Evolutionary conservation across 2,329 filamentous ascomycete species (phyloP), one percentile per base, ranked within the genome.

Genomic region (Fusarium sp.): DNA sequence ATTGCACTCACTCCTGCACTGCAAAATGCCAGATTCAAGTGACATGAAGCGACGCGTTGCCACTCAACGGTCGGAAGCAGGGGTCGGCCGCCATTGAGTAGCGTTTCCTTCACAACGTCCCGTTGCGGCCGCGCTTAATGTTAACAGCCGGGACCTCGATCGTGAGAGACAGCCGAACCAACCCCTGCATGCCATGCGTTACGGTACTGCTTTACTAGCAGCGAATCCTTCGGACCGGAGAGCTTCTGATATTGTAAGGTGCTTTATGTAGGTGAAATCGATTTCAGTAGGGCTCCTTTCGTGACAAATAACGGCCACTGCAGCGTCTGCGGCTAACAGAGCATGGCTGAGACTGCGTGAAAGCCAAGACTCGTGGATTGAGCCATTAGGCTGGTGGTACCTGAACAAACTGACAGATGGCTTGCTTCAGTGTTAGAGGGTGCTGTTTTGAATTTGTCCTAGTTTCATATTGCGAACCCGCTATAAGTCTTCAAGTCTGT

Each of bases 81-180:
- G 67, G 66, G 67, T 69, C 67, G 67, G 67, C 67, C 67, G 67
- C 67, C 66, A 50, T 45, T 48, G 37, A 34, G 57, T 43, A 52
- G 41, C 46, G 42, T 49, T 60, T 60, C 41, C 25, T 58, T 39
- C 25, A 30, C 63, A 49, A 42, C 49, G 51, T 55, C 49, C 48
- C 50, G 41, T 39, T 51, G 48, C 53, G 58, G 63, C 37, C 56
- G 63, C 57, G 66, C 57, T 69, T 65, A 58, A 60, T 54, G 16
- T 54, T 23, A 54, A 60, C 42, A 65, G 61, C 50, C 51, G 52
- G 56, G 62, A 67, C 61, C 61, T 69, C 69, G 49, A 65, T 51
- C 34, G 25, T 54, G 48, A 48, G 55, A 42, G 44, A 57, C 65
- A 61, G 52, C 52, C 52, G 49, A 31, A 67, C 42, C 16, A 11